Evolutionary conservation across 495 filamentous ascomycete genomes (phyloP), one percentile per base, ranked within the genome.

Genomic region (Peziza echinospora): DNA sequence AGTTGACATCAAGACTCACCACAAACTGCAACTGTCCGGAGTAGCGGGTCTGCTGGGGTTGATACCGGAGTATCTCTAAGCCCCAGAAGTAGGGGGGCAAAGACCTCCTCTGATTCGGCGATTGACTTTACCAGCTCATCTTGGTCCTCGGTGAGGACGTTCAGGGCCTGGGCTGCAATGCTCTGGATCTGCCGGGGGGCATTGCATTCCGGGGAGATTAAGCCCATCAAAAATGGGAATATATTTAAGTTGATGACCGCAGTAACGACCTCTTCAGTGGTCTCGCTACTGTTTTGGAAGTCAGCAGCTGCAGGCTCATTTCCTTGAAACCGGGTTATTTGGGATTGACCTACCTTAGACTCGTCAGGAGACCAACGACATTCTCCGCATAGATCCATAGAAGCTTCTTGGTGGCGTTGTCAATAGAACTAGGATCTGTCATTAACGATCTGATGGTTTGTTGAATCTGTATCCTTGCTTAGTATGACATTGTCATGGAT

Each of bases 241-340:
- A 77, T 62, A 24, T 64, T 50, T 44, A 66, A 60, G 37, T 61
- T 62, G 23, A 61, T 64, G 43, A 73, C 63, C 24, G 69, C 65
- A 28, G 67, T 62, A 5, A 70, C 51, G 16, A 75, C 69, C 48
- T 75, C 71, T 26, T 75, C 68, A 10, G 64, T 62, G 5, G 71
- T 67, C 46, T 69, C 64, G 37, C 56, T 58, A 24, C 13, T 17
- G 26, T 19, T 19, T n/a, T n/a, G n/a, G n/a, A n/a, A n/a, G n/a
- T n/a, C n/a, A n/a, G n/a, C n/a, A n/a, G n/a, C n/a, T n/a, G n/a
- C n/a, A n/a, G n/a, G n/a, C n/a, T n/a, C n/a, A n/a, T n/a, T n/a
- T n/a, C n/a, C n/a, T n/a, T n/a, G n/a, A n/a, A n/a, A n/a, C n/a
- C n/a, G n/a, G n/a, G n/a, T n/a, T n/a, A n/a, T n/a, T n/a, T n/a